Evolutionary conservation across 768 basidiomycete genomes (phyloP).

Genomic region (Daedalea quercina): DNA sequence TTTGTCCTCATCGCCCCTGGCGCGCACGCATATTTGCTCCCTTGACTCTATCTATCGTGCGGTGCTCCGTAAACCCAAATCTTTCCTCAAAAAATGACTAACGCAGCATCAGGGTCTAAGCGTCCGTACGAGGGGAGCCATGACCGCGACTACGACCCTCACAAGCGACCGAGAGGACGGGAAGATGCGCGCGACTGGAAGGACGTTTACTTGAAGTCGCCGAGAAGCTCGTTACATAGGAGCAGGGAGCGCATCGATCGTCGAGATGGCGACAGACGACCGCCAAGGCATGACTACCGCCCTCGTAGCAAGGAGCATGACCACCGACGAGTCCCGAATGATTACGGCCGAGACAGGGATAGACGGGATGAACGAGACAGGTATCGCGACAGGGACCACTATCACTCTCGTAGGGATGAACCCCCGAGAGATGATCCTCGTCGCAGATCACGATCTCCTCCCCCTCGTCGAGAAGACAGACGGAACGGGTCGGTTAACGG

Average conservation of each 20-base stretch:
- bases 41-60: constrained; percentile 54
- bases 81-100: constrained; percentile 53
- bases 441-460: constrained; percentile 7
- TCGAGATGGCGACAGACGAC: constrained; percentile 25
- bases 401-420: constrained; percentile 26
- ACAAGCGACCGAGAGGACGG: constrained; percentile 50
- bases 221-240: constrained; percentile 20
- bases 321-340: constrained; percentile 21
- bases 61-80: constrained; percentile 70
- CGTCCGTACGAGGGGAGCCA: constrained; percentile 62
- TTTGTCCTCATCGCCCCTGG: not conserved
- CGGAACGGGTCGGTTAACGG: constrained; percentile 10
- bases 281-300: constrained; percentile 21
- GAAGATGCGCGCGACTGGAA: constrained; percentile 62
- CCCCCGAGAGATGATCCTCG: constrained; percentile 13
- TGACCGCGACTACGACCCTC: constrained; percentile 30
- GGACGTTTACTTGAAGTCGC: constrained; percentile 52
- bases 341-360: constrained; percentile 20
- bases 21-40: not conserved
- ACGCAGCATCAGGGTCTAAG: constrained; percentile 79
- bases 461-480: constrained; percentile 6
- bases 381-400: constrained; percentile 18
- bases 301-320: constrained; percentile 31
- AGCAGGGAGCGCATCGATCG: constrained; percentile 30
- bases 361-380: constrained; percentile 29